Conservation (phyloP, 2,329 filamentous ascomycete genomes). For the Aspergillus sp. region DNA sequence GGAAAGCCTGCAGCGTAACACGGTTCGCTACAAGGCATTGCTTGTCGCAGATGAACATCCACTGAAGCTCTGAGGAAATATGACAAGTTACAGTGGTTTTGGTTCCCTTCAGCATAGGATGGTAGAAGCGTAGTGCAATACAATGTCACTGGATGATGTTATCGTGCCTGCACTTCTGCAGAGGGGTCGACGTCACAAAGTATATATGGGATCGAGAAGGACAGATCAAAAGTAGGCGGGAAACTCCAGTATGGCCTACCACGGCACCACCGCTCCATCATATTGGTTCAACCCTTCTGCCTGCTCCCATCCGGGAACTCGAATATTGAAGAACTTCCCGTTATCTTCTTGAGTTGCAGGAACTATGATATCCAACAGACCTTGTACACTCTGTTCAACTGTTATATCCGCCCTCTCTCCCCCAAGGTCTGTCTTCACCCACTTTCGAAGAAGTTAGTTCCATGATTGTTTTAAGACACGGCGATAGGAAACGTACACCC, state of each 20-base stretch:
- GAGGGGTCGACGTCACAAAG: too few species aligned
- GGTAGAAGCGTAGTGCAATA: too few species aligned
- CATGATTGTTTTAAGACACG: neutral
- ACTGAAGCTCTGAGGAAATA: too few species aligned
- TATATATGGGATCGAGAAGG: too few species aligned
- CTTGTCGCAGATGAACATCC: too few species aligned
- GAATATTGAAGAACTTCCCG: conserved; percentile 50
- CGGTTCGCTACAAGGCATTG: too few species aligned
- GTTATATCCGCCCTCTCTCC: conserved; percentile 41
- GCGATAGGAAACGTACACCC: conserved; percentile 40
- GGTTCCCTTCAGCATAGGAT: too few species aligned
- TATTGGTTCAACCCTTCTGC: neutral
- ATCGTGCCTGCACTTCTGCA: too few species aligned
- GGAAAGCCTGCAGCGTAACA: too few species aligned
- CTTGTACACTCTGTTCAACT: conserved; percentile 36
- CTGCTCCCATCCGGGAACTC: conserved; percentile 33
- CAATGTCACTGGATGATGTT: too few species aligned
- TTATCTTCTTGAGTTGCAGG: conserved; percentile 38
- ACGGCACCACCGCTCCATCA: neutral
- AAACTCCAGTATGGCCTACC: neutral
- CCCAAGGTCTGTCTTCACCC: conserved; percentile 48
- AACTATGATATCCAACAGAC: conserved; percentile 49
- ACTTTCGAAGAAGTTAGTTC: conserved; percentile 30
- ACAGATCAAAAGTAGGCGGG: too few species aligned
- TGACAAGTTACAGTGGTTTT: too few species aligned